Evolutionary conservation across 306 rosid genomes (phyloP).

Genomic region (Vigna hirtella): DNA sequence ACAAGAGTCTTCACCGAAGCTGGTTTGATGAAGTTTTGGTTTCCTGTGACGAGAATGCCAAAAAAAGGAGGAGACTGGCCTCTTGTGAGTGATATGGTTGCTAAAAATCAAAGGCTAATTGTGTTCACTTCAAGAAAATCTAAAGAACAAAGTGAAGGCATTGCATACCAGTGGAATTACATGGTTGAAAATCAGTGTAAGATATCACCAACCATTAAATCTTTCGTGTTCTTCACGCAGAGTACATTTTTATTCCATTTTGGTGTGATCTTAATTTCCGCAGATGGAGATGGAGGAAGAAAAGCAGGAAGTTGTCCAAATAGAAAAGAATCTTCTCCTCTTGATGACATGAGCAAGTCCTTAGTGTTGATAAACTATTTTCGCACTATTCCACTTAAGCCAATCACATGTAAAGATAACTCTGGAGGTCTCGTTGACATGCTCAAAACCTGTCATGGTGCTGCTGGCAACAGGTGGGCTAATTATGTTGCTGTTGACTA

Average conservation of each 20-base stretch:
- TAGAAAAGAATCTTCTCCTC: conserved; percentile 69
- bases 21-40: conserved; percentile 74
- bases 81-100: conserved; percentile 71
- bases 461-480: conserved; percentile 33
- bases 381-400: conserved; percentile 57
- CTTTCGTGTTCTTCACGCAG: background rate
- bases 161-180: conserved; percentile 90
- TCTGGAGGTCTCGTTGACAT: conserved; percentile 55
- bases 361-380: conserved; percentile 77
- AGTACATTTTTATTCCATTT: conserved; percentile 57
- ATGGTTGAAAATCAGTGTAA: conserved; percentile 91
- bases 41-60: conserved; percentile 71
- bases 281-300: conserved; percentile 83
- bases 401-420: conserved; percentile 54
- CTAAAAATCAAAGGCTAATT: conserved; percentile 69
- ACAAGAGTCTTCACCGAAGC: conserved; percentile 64
- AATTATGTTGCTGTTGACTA: conserved; percentile 64
- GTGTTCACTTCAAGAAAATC: conserved; percentile 70
- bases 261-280: conserved; percentile 24
- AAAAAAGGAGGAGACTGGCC: conserved; percentile 74
- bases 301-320: conserved; percentile 63
- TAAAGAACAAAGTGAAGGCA: conserved; percentile 78
- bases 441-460: conserved; percentile 46
- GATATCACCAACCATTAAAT: conserved; percentile 15
- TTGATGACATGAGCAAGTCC: conserved; percentile 70